These are phyloP conservation scores for Microdochium trichocladiopsis DNA, from an alignment of 2,329 filamentous ascomycete genomes.

Conservation along the genomic window DNA sequence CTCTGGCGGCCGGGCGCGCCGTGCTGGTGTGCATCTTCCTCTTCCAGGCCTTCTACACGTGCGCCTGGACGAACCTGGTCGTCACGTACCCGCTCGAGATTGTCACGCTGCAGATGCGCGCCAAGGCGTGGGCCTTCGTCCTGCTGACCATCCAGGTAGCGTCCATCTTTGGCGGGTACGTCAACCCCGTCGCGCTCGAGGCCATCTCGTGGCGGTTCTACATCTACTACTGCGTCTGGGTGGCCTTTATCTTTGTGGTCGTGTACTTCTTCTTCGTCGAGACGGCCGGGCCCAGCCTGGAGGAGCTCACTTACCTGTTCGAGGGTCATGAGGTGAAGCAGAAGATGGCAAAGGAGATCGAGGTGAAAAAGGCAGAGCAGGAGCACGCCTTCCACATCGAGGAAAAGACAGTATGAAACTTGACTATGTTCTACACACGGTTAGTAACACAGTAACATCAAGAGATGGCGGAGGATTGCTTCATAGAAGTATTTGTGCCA, in stretches of 20 bases:
- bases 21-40: constrained; percentile 28
- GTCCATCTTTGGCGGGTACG: constrained; percentile 22
- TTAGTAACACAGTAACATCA: too few species aligned
- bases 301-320: constrained; percentile 20
- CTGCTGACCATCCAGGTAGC: constrained; percentile 16
- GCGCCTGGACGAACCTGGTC: constrained; percentile 21
- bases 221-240: constrained; percentile 24
- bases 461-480: too few species aligned
- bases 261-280: constrained; percentile 26
- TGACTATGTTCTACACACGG: too few species aligned
- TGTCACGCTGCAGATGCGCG: constrained; percentile 11
- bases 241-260: constrained; percentile 18
- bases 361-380: neutral
- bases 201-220: constrained; percentile 32
- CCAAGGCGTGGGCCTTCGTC: constrained; percentile 15
- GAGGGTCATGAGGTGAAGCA: constrained; percentile 6
- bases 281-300: constrained; percentile 16
- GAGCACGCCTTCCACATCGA: neutral
- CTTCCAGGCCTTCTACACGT: constrained; percentile 22
- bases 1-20: neutral
- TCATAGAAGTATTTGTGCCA: too few species aligned
- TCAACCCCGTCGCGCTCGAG: constrained; percentile 28
- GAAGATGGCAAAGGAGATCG: neutral
- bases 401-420: neutral
- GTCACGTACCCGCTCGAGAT: constrained; percentile 21